phyloP scores from a whole-genome alignment of 352 stramenopile species.

The Globisporangium lucens region DNA sequence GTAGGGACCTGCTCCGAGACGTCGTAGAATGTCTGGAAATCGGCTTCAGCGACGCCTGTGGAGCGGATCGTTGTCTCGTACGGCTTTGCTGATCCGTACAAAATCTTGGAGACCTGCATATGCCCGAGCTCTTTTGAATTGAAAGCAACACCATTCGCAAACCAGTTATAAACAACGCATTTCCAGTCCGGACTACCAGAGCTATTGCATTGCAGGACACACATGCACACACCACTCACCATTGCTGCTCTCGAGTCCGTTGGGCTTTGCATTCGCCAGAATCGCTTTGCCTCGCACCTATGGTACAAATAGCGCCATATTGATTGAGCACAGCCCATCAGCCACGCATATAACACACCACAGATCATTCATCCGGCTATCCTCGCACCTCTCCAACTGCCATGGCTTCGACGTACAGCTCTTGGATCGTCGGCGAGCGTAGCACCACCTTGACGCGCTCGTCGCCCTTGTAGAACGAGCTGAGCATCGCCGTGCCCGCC shows the following conservation, averaged over 20 bases:
- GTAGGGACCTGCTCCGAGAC: conserved; percentile 84
- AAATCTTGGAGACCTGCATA: conserved; percentile 79
- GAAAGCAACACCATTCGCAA: neutral
- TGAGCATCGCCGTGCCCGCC: conserved; percentile 80
- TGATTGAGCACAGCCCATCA: neutral
- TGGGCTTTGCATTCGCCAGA: conserved; percentile 22
- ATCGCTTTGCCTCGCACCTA: conserved; percentile 66
- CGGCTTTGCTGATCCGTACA: conserved; percentile 67
- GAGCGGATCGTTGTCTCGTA: conserved; percentile 76
- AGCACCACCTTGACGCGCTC: conserved; percentile 80
- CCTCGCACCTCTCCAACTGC: conserved; percentile 60
- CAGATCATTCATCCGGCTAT: neutral
- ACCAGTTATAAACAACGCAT: neutral
- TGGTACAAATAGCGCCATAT: neutral
- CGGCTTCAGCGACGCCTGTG: conserved; percentile 55
- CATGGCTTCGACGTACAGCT: conserved; percentile 78
- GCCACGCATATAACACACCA: neutral
- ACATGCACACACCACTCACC: neutral
- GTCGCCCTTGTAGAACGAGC: conserved; percentile 85
- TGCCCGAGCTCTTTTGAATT: conserved; percentile 23
- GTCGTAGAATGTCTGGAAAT: conserved; percentile 86
- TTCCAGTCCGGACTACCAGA: neutral
- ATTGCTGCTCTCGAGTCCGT: conserved; percentile 1
- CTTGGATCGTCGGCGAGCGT: conserved; percentile 57
- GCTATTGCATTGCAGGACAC: neutral